phyloP scores from a whole-genome alignment of 192 early-diverging fungal species.

The Martensiomyces pterosporus region DNA sequence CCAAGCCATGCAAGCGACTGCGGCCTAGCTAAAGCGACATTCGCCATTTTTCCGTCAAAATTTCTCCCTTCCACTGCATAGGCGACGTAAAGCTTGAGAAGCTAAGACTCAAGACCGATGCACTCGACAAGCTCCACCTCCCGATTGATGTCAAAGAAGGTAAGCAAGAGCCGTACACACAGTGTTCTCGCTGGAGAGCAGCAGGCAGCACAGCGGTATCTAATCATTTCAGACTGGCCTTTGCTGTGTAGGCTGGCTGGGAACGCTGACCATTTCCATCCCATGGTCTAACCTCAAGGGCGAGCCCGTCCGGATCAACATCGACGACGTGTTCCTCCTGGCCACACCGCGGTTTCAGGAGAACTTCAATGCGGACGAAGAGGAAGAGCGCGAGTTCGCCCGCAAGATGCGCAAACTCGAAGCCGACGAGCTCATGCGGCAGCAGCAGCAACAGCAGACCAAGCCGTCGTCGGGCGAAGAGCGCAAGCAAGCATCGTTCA shows the following conservation, averaged over 20 bases:
- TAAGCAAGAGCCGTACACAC: conserved; percentile 54
- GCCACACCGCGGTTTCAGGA: conserved; percentile 78
- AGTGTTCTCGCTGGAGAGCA: too few species aligned
- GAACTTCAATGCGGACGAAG: conserved; percentile 79
- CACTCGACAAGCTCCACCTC: conserved; percentile 89
- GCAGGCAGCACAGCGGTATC: too few species aligned
- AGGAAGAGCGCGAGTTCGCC: conserved; percentile 70
- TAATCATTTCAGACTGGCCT: too few species aligned
- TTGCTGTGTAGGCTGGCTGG: conserved; percentile 71
- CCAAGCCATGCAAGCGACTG: not conserved
- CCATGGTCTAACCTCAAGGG: conserved; percentile 97
- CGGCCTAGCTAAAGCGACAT: too few species aligned
- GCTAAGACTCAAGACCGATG: conserved; percentile 80
- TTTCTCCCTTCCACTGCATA: conserved; percentile 15
- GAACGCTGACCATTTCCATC: conserved; percentile 87
- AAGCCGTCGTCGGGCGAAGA: conserved; percentile 43
- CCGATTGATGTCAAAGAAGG: conserved; percentile 88
- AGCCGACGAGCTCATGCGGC: conserved; percentile 34
- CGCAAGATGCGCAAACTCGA: conserved; percentile 81
- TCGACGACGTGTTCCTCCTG: conserved; percentile 85
- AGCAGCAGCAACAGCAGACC: conserved; percentile 29
- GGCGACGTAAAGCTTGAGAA: conserved; percentile 96
- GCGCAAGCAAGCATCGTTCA: conserved; percentile 77
- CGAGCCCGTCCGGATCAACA: conserved; percentile 83
- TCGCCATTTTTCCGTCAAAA: too few species aligned